Percentiles rank a stretch among this genome's conserved stretches.
Conservation (phyloP, 805 yeast genomes). For the Lipomyces lipofer region DNA sequence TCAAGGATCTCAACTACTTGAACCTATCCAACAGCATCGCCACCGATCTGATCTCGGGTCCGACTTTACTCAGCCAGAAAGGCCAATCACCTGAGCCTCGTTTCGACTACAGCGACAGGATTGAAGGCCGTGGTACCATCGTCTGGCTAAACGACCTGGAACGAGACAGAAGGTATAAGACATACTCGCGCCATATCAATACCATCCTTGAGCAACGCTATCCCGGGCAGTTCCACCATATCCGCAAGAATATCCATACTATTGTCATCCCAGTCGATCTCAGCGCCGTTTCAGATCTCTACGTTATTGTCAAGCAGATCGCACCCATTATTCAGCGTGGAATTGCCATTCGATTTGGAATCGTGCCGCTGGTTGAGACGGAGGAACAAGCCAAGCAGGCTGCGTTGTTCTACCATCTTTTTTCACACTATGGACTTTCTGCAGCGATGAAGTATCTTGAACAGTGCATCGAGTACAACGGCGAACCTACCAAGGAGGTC, state of each 20-base stretch:
- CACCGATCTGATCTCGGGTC: conserved; percentile 40
- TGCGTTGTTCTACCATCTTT: conserved; percentile 26
- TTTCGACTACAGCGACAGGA: conserved; percentile 39
- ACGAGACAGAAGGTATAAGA: conserved; percentile 54
- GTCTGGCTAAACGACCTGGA: conserved; percentile 80
- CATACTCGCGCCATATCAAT: conserved; percentile 48
- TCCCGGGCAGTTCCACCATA: conserved; percentile 66
- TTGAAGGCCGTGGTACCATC: conserved; percentile 43
- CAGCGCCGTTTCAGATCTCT: conserved; percentile 52
- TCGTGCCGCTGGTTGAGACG: conserved; percentile 58
- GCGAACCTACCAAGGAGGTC: conserved; percentile 21
- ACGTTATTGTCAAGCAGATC: conserved; percentile 46
- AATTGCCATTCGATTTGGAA: conserved; percentile 77
- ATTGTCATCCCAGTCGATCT: conserved; percentile 68
- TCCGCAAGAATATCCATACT: conserved; percentile 74
- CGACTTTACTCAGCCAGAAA: conserved; percentile 26
- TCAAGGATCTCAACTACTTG: conserved; percentile 37
- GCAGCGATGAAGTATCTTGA: conserved; percentile 17
- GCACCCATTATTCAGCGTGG: conserved; percentile 45
- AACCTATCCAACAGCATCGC: conserved; percentile 42
- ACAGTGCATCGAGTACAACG: conserved; percentile 10
- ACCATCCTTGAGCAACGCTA: conserved; percentile 50
- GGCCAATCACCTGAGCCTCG: conserved; percentile 30
- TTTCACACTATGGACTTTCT: conserved; percentile 28
- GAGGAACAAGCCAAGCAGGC: conserved; percentile 20